Percentiles rank a stretch among this genome's conserved stretches.
These are phyloP conservation scores for Curvularia sp. DNA, from an alignment of 2,329 filamentous ascomycete species.

Conservation along the genomic window DNA sequence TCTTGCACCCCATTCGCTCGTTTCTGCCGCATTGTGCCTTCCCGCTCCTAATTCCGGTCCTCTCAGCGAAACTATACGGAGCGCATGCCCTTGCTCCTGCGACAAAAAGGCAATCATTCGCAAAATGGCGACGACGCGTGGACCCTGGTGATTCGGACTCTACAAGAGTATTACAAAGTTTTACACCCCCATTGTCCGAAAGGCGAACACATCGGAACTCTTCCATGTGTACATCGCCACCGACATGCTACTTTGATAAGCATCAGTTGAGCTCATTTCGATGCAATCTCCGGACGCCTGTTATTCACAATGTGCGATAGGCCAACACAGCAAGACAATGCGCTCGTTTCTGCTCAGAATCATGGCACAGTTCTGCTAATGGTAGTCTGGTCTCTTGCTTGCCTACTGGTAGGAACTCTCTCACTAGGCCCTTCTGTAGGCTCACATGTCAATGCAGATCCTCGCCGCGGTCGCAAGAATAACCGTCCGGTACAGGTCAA, in stretches of 20 bases:
- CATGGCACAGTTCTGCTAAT: conserved; percentile 38
- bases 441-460: conserved; percentile 23
- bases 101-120: conserved; percentile 25
- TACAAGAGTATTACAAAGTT: conserved; percentile 24
- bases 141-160: conserved; percentile 21
- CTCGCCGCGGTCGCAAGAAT: conserved; percentile 29
- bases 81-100: conserved; percentile 11
- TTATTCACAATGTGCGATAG: conserved; percentile 21
- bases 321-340: conserved; percentile 21
- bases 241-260: conserved; percentile 26
- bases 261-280: conserved; percentile 25
- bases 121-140: conserved; percentile 20
- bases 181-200: conserved; percentile 22
- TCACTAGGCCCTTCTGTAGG: neutral
- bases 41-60: conserved; percentile 24
- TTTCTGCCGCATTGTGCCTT: conserved; percentile 14
- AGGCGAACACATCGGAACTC: conserved; percentile 18
- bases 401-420: conserved; percentile 27
- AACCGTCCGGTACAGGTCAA: conserved; percentile 26
- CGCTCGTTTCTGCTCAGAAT: conserved; percentile 35
- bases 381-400: conserved; percentile 37
- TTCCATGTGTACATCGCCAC: conserved; percentile 11
- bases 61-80: conserved; percentile 19
- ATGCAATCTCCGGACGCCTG: conserved; percentile 30
- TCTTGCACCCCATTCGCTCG: conserved; percentile 19